Percentiles rank a stretch among this genome's conserved stretches.
These are phyloP conservation scores for Barnettozyma wickerhamii DNA, from an alignment of 805 yeast genomes.

Conservation along the genomic window DNA sequence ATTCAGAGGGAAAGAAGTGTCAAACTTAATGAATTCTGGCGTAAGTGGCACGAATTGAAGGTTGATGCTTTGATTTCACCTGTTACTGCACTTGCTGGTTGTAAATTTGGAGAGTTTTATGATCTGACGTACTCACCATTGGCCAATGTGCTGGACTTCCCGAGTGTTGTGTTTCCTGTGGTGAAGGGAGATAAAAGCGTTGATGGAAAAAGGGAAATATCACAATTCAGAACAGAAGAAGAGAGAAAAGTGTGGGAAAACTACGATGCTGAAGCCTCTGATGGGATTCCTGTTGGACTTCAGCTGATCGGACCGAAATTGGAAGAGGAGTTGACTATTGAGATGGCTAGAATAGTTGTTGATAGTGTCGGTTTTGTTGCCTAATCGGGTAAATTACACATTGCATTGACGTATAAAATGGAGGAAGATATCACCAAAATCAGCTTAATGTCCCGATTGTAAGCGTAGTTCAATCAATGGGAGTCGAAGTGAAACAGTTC, in stretches of 20 bases:
- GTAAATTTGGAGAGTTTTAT: conserved; percentile 30
- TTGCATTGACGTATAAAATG: no score
- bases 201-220: conserved; percentile 1
- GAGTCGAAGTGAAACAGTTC: no score
- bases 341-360: conserved; percentile 9
- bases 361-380: background rate
- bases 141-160: conserved; percentile 51
- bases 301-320: conserved; percentile 22
- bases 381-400: no score
- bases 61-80: conserved; percentile 51
- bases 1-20: conserved; percentile 34
- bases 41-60: conserved; percentile 33
- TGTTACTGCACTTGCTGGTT: conserved; percentile 42
- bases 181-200: conserved; percentile 39
- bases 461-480: no score
- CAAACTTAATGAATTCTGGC: conserved; percentile 33
- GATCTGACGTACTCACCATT: conserved; percentile 48
- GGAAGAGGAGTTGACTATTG: conserved; percentile 20
- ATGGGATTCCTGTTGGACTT: conserved; percentile 17
- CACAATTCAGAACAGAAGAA: conserved; percentile 1
- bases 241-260: conserved; percentile 6
- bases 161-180: conserved; percentile 52
- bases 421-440: no score
- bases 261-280: conserved; percentile 8
- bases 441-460: no score